Evolutionary conservation across 805 yeast genomes (phyloP), one percentile per base, ranked within the genome.

Genomic region (Jamesozyma hellenica): DNA sequence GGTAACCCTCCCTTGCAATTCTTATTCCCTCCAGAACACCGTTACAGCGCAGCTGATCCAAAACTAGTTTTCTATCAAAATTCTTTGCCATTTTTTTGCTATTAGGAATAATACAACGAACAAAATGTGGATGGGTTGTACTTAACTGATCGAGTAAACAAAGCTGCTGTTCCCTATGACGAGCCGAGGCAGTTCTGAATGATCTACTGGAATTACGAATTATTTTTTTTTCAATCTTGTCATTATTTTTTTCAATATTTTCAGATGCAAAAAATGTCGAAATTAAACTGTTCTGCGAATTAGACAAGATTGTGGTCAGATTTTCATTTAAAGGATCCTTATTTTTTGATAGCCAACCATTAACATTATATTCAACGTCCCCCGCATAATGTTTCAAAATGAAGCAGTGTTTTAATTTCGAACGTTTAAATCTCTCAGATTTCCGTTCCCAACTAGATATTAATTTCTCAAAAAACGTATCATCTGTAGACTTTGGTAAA

Each of bases 21-120:
- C 98, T 73, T 25, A 92, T 92, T 45, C 99, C 99, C 67, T 92
- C 99, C 38, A 92, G 65, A 13, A 92, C 99, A 72, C 99, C 99
- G 55, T 92, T 92, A 55, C 97, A 92, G 46, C 96, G 71, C 45
- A 92, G 68, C 63, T 92, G 99, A 38, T 83, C 90, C 34, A 92
- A 65, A 7, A 92, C 94, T 18, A 92, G 64, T 25, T 63, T 64
- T 49, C 81, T 85, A 51, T 85, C 86, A 52, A 92, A 82, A 29
- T 68, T 65, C 32, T 74, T 74, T 0, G 96, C 77, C 37, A 68
- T 68, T 56, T 90, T 88, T 34, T 72, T 66, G 43, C 75, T 74
- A 55, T 92, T 92, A 7, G 99, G 99, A 34, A 92, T 66, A 35
- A 92, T 92, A 60, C 99, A 92, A 50, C 99, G 75, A 18, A 92